Percentiles rank a stretch among this genome's conserved stretches.
Evolutionary conservation across 169 alveolate genomes (phyloP).

Genomic region (Amoebophrya sp.): DNA sequence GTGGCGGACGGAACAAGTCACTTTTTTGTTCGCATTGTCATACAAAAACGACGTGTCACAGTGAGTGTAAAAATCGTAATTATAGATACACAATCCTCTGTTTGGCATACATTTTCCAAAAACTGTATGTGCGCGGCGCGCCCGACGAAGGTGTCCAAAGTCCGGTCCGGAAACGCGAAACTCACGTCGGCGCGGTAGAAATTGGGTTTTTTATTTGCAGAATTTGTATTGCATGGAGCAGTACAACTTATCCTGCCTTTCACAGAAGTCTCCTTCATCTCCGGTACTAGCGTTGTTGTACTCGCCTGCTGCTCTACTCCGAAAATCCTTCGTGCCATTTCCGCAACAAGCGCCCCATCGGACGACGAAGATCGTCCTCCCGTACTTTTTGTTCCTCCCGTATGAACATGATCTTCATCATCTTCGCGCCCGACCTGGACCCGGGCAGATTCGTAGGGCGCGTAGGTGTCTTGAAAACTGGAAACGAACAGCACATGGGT

Average conservation of each 20-base stretch:
- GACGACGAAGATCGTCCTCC: too few species aligned
- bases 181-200: conserved; percentile 70
- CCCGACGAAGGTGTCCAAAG: conserved; percentile 79
- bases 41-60: too few species aligned
- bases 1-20: too few species aligned
- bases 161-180: conserved; percentile 69
- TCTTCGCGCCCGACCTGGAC: conserved; percentile 69
- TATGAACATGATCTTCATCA: conserved; percentile 26
- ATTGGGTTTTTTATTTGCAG: not conserved
- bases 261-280: not conserved
- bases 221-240: not conserved
- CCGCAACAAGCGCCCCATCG: too few species aligned
- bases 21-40: too few species aligned
- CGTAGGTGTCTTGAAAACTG: conserved; percentile 77
- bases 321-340: too few species aligned
- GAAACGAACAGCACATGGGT: conserved; percentile 64
- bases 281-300: not conserved
- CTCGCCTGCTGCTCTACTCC: too few species aligned
- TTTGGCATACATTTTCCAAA: too few species aligned
- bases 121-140: conserved; percentile 89
- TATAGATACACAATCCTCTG: too few species aligned
- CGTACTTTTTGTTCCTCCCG: too few species aligned
- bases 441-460: conserved; percentile 83
- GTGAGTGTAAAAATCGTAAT: too few species aligned
- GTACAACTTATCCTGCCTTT: not conserved